phyloP scores from a whole-genome alignment of 2,329 filamentous ascomycete genomes.

The Hypoxylon sp. region DNA sequence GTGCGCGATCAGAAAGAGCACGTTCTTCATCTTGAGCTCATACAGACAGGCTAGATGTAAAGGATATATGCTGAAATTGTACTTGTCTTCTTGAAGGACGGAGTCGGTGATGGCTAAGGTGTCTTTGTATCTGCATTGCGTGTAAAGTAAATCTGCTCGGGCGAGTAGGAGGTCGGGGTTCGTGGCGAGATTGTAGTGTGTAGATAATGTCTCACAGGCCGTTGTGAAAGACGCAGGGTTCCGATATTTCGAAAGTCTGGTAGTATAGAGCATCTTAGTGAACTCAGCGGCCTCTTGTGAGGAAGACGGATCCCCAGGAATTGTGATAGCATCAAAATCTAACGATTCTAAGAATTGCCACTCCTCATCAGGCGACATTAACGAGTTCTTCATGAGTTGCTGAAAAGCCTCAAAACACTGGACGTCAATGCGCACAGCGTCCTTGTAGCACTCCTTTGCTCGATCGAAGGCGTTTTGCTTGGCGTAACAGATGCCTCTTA shows the following conservation, averaged over 20 bases:
- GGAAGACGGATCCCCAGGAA: slow-evolving; percentile 73
- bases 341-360: slow-evolving; percentile 90
- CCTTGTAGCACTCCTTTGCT: slow-evolving; percentile 98
- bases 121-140: slow-evolving; percentile 92
- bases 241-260: slow-evolving; percentile 93
- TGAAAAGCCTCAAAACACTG: slow-evolving; percentile 99
- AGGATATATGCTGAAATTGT: slow-evolving; percentile 91
- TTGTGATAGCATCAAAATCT: slow-evolving; percentile 87
- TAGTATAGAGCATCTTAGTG: slow-evolving; percentile 96
- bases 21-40: slow-evolving; percentile 87
- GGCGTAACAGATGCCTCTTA: slow-evolving; percentile 93
- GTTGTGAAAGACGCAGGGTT: slow-evolving; percentile 86
- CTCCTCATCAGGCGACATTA: slow-evolving; percentile 91
- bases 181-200: slow-evolving; percentile 87
- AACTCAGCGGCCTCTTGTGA: slow-evolving; percentile 93
- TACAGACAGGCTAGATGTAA: slow-evolving; percentile 92
- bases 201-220: slow-evolving; percentile 91
- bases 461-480: slow-evolving; percentile 98
- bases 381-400: slow-evolving; percentile 95
- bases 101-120: slow-evolving; percentile 86
- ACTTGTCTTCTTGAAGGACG: slow-evolving; percentile 86
- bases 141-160: slow-evolving; percentile 91
- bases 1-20: slow-evolving; percentile 91
- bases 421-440: slow-evolving; percentile 95
- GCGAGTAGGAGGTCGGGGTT: slow-evolving; percentile 94